A percentile compares a stretch with the other conserved stretches of the same genome.
phyloP scores from a whole-genome alignment of 306 rosid species.

The Clitoria ternatea region DNA sequence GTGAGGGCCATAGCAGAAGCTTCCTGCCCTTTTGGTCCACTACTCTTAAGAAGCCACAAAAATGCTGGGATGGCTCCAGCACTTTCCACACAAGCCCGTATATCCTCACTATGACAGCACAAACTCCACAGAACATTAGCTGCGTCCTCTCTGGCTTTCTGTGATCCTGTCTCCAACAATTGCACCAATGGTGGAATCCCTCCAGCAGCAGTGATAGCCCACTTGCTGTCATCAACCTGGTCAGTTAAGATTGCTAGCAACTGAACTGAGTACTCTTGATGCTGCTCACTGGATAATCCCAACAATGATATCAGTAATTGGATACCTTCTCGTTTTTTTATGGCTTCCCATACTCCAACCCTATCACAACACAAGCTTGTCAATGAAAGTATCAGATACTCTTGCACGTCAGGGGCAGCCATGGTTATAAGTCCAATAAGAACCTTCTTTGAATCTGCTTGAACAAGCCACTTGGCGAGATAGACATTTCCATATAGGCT shows the following conservation, averaged over 20 bases:
- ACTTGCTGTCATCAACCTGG: slow-evolving; percentile 93
- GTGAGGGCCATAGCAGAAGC: slow-evolving; percentile 89
- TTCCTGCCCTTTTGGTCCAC: slow-evolving; percentile 82
- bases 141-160: slow-evolving; percentile 90
- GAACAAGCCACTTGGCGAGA: slow-evolving; percentile 67
- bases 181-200: slow-evolving; percentile 97
- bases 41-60: slow-evolving; percentile 87
- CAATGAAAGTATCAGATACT: slow-evolving; percentile 61
- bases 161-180: slow-evolving; percentile 88
- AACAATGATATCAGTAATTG: slow-evolving; percentile 84
- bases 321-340: slow-evolving; percentile 84
- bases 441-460: slow-evolving; percentile 83
- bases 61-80: slow-evolving; percentile 62
- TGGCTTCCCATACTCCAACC: slow-evolving; percentile 87
- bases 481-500: slow-evolving; percentile 75
- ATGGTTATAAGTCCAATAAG: slow-evolving; percentile 84
- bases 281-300: slow-evolving; percentile 92
- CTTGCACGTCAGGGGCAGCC: slow-evolving; percentile 87
- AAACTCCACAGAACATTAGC: slow-evolving; percentile 91
- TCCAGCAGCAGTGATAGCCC: slow-evolving; percentile 99
- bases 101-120: slow-evolving; percentile 96
- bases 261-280: slow-evolving; percentile 91
- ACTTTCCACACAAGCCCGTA: slow-evolving; percentile 63
- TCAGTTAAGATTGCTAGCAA: slow-evolving; percentile 77
- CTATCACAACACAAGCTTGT: slow-evolving; percentile 76